Base-by-base conservation (phyloP, 345 rosid genomes). In the Trapa incisa region DNA sequence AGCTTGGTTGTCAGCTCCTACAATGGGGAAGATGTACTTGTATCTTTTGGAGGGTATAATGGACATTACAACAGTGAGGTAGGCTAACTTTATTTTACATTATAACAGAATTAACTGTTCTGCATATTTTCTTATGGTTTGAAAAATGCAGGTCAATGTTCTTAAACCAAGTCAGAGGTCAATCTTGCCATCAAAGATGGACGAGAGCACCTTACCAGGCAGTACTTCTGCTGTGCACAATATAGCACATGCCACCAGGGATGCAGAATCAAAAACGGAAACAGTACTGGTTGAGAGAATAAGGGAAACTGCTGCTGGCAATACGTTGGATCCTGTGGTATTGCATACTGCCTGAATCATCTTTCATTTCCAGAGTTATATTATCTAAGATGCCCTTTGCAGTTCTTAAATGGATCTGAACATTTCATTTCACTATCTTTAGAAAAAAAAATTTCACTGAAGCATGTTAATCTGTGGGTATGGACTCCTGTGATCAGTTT, bases 21-120 rank as follows among this genome's bases (percentile, higher is more conserved):
- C 65, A 80, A 68, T 68, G 96, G 96, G 37, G 97, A 91, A 78
- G 96, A 95, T 82, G 78, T 91, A 65, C 81, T 91, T n/a, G 77
- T 91, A 68, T 82, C 97, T 62, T 95, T 91, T 78, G 99, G 99
- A 71, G 99, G 98, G 72, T 95, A 95, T 72, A 86, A 95, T 77
- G 99, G 99, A 35, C 99, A 78, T 67, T 95, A 88, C 75, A 95
- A 84, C 85, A 91, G 75, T 70, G 98, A 89, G 88, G 99, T 95
- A 66, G 17, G 66, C 69, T 63, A 29, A 73, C 41, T 75, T 52
- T 22, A 66, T 5, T 29, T 29, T 60, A 42, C 57, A 9, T 41
- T 47, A 7, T 14, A 45, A 50, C 47, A 67, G 39, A 22, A 65
- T 58, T 56, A 65, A 36, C 32, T 61, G 63, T 64, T 65, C 54